Percentiles rank a stretch among this genome's conserved stretches.
These are phyloP conservation scores for Lachnellula subtilissima DNA, from an alignment of 2,329 filamentous ascomycete species.

Conservation along the genomic window DNA sequence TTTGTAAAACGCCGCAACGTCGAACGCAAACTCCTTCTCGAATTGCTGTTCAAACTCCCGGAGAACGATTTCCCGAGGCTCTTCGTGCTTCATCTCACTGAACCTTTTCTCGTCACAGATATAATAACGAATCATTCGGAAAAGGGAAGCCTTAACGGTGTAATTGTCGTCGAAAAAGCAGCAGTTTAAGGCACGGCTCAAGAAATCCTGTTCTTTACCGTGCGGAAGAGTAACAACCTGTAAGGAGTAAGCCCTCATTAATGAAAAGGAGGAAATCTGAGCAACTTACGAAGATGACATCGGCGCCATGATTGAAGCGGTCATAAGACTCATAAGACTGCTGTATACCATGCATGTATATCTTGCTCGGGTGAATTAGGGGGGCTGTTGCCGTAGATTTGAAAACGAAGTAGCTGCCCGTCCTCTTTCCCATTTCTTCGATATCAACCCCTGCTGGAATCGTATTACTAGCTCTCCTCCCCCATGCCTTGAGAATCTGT, in stretches of 20 bases:
- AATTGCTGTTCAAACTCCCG: constrained; percentile 24
- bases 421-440: constrained; percentile 10
- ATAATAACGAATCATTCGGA: constrained; percentile 18
- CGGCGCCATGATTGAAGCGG: constrained; percentile 10
- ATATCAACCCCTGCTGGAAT: constrained; percentile 3
- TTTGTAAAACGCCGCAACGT: constrained; percentile 1
- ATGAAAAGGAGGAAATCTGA: neutral
- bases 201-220: constrained; percentile 8
- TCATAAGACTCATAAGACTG: neutral
- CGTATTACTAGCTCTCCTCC: constrained; percentile 5
- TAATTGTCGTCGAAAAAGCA: constrained; percentile 11
- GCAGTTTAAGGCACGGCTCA: constrained; percentile 21
- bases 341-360: neutral
- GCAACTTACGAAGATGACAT: constrained; percentile 24
- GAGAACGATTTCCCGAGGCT: constrained; percentile 8
- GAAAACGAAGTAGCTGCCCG: constrained; percentile 27
- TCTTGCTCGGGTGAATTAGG: neutral
- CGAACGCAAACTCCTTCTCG: constrained; percentile 19
- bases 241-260: neutral
- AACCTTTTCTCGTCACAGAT: constrained; percentile 15
- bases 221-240: constrained; percentile 18
- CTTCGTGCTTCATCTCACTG: constrained; percentile 6
- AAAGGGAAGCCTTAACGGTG: constrained; percentile 18
- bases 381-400: constrained; percentile 11
- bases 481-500: constrained; percentile 17